Evolutionary conservation across 176 grass and related monocot species (phyloP).

Genomic region (Rhynchospora tenuis): DNA sequence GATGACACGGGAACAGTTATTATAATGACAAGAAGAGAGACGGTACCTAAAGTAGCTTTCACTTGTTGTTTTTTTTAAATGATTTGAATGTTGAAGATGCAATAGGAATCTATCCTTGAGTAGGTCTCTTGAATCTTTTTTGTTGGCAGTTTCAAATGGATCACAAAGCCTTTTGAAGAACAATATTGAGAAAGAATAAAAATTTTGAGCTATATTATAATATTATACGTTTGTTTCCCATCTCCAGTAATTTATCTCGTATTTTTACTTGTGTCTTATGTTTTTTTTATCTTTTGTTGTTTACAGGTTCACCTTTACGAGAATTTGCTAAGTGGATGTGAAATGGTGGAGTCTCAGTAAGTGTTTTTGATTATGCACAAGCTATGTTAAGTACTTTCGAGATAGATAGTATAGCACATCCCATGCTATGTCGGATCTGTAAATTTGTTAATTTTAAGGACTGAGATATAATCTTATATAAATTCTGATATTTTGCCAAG

Average conservation of each 20-base stretch:
- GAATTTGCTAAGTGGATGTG: constrained; percentile 86
- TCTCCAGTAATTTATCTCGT: background rate
- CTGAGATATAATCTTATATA: background rate
- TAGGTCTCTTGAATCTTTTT: background rate
- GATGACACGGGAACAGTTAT: constrained; percentile 97
- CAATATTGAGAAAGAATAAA: background rate
- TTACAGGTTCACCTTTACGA: constrained; percentile 92
- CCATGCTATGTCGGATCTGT: background rate
- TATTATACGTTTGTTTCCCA: background rate
- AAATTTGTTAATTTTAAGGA: background rate
- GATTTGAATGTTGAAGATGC: background rate
- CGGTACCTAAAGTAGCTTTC: constrained; percentile 38
- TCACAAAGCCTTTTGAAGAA: background rate
- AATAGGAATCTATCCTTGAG: background rate
- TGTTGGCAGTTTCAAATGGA: background rate
- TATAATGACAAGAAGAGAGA: constrained; percentile 98
- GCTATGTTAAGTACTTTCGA: background rate
- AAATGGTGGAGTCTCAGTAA: constrained; percentile 99
- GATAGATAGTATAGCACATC: background rate
- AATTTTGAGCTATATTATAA: background rate
- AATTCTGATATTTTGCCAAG: background rate
- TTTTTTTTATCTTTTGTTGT: background rate
- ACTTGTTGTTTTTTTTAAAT: background rate
- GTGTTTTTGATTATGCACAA: constrained; percentile 17
- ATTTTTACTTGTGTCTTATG: constrained; percentile 20